Evolutionary conservation across 148 eudicot species (phyloP).

Genomic region (Mesembryanthemum crystallinum): DNA sequence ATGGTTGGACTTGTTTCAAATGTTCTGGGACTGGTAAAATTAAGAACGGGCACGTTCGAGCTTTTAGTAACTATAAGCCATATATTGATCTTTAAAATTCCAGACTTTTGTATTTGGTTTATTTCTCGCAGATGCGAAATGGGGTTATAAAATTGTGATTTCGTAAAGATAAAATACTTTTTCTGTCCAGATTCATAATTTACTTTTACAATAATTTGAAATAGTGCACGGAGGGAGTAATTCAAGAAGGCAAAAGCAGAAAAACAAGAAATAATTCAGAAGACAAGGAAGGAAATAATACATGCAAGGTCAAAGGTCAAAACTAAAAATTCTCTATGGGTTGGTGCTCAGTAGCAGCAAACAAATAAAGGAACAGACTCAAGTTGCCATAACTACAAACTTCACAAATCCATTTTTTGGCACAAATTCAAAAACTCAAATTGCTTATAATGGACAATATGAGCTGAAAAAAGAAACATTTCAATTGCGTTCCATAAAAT

Average conservation of each 20-base stretch:
- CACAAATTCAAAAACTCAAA: neutral
- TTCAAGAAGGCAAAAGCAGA: neutral
- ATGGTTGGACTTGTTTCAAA: neutral
- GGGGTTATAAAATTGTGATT: too few relatives aligned
- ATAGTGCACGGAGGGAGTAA: neutral
- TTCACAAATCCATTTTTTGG: neutral
- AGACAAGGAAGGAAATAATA: neutral
- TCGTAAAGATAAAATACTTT: too few relatives aligned
- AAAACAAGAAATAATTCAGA: neutral
- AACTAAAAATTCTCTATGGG: too few relatives aligned
- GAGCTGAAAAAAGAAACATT: constrained; percentile 2
- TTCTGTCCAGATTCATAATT: too few relatives aligned
- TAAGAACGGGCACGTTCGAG: neutral
- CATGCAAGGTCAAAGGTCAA: neutral
- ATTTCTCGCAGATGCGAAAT: too few relatives aligned
- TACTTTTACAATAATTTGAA: too few relatives aligned
- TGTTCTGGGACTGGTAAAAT: neutral
- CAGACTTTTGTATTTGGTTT: too few relatives aligned
- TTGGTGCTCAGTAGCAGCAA: neutral
- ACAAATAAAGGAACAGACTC: constrained; percentile 11
- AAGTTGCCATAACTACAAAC: neutral
- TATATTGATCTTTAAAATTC: too few relatives aligned
- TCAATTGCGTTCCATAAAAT: constrained; percentile 13
- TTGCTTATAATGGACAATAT: constrained; percentile 17
- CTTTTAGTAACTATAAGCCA: too few relatives aligned